Conservation (phyloP, 2,329 filamentous ascomycete species). For the Cordyceps farinosa region DNA sequence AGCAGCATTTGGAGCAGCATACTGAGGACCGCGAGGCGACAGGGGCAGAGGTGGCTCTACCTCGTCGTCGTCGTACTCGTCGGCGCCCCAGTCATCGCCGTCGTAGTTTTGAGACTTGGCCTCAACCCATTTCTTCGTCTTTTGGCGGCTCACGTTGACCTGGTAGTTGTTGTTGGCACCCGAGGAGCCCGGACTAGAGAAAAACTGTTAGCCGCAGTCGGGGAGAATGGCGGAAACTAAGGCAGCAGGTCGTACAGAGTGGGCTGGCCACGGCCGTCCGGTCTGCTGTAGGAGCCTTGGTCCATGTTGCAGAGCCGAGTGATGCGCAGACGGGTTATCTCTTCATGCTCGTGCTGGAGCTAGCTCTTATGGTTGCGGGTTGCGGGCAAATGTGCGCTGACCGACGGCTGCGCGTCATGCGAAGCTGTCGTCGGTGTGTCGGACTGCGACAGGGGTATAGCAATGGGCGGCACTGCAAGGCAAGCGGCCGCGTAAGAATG, state of each 20-base stretch:
- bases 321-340: neutral
- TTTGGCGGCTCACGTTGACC: constrained; percentile 81
- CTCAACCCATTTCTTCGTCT: constrained; percentile 93
- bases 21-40: neutral
- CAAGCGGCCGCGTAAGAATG: neutral
- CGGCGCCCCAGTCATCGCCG: constrained; percentile 87
- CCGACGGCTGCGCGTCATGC: neutral
- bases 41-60: constrained; percentile 29
- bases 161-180: constrained; percentile 53
- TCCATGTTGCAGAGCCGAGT: constrained; percentile 5
- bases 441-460: constrained; percentile 1
- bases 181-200: neutral
- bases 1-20: neutral
- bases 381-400: neutral
- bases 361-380: neutral
- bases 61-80: constrained; percentile 57
- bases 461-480: neutral
- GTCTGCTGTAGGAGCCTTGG: constrained; percentile 18
- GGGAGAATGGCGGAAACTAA: neutral
- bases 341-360: neutral
- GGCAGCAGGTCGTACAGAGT: constrained; percentile 6
- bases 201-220: neutral
- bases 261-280: constrained; percentile 17
- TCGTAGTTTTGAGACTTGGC: constrained; percentile 84
- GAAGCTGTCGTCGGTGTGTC: constrained; percentile 6